These are phyloP conservation scores for Chrysoporthe cubensis DNA, from an alignment of 2,329 filamentous ascomycete species.

Conservation along the genomic window DNA sequence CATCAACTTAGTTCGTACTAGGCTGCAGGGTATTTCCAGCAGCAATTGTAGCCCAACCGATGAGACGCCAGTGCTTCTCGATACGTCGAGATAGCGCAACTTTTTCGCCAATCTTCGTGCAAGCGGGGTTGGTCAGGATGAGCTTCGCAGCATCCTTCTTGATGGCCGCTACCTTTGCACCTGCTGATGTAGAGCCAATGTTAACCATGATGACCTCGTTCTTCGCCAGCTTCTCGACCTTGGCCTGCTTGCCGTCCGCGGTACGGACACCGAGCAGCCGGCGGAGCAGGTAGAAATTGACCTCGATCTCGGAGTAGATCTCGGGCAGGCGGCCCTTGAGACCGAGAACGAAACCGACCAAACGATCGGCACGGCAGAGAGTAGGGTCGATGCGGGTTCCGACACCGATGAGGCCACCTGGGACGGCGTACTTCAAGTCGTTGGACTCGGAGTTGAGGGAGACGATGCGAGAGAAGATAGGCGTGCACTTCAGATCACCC, in stretches of 20 bases:
- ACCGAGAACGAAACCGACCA: conserved; percentile 96
- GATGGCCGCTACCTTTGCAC: conserved; percentile 95
- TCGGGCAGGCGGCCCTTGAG: conserved; percentile 91
- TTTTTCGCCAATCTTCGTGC: conserved; percentile 98
- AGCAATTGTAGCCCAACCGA: conserved; percentile 85
- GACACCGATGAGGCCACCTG: conserved; percentile 96
- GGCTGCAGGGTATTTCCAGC: conserved; percentile 42
- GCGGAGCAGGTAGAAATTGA: conserved; percentile 98
- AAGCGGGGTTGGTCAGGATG: conserved; percentile 88
- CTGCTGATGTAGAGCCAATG: conserved; percentile 95
- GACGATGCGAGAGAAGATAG: conserved; percentile 94
- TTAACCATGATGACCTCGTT: conserved; percentile 99
- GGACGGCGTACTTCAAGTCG: conserved; percentile 96
- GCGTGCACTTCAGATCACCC: conserved; percentile 93
- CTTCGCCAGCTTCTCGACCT: conserved; percentile 97
- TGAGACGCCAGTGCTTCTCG: conserved; percentile 98
- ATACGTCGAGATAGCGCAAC: conserved; percentile 95
- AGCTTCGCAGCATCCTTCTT: conserved; percentile 98
- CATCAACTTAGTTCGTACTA: conserved; percentile 28
- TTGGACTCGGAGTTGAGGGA: conserved; percentile 97
- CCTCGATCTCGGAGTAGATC: conserved; percentile 98
- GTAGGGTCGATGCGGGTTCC: conserved; percentile 97
- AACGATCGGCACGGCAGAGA: conserved; percentile 96
- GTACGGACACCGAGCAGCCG: conserved; percentile 95
- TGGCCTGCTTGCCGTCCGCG: conserved; percentile 97